Evolutionary conservation across 164 flowering plant genomes (phyloP).

Genomic region (Stephania yunnanensis): DNA sequence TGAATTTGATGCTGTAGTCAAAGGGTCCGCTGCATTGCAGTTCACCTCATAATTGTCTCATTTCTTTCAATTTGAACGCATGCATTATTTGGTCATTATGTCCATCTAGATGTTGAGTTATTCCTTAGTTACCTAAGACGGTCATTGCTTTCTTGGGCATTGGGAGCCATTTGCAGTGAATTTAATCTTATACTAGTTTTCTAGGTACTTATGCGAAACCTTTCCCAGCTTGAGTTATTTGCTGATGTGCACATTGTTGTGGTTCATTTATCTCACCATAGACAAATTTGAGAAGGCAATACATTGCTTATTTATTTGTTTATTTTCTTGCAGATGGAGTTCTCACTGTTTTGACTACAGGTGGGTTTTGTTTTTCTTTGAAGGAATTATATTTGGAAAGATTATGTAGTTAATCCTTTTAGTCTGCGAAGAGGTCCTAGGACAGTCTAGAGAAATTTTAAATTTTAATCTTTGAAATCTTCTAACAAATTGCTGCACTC

Average conservation of each 20-base stretch:
- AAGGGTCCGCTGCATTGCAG: background rate
- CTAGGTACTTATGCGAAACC: background rate
- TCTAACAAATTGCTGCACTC: background rate
- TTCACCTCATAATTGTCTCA: background rate
- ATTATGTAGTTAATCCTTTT: background rate
- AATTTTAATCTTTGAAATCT: background rate
- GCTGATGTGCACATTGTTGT: background rate
- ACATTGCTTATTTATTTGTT: background rate
- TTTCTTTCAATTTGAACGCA: background rate
- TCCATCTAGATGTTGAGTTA: background rate
- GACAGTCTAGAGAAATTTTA: background rate
- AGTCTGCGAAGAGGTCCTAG: background rate
- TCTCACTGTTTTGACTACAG: constrained; percentile 54
- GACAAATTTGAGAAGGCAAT: background rate
- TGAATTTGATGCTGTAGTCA: background rate
- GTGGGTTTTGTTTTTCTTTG: constrained; percentile 31
- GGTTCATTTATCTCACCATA: background rate
- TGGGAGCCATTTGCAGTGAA: background rate
- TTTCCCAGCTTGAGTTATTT: background rate
- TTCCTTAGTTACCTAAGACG: background rate
- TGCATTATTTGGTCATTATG: background rate
- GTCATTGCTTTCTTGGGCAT: background rate
- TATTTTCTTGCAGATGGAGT: constrained; percentile 53
- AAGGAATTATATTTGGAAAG: background rate
- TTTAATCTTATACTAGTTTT: background rate